Conservation (phyloP, 1,284 basidiomycete species). For the Ganoderma resinaceum region DNA sequence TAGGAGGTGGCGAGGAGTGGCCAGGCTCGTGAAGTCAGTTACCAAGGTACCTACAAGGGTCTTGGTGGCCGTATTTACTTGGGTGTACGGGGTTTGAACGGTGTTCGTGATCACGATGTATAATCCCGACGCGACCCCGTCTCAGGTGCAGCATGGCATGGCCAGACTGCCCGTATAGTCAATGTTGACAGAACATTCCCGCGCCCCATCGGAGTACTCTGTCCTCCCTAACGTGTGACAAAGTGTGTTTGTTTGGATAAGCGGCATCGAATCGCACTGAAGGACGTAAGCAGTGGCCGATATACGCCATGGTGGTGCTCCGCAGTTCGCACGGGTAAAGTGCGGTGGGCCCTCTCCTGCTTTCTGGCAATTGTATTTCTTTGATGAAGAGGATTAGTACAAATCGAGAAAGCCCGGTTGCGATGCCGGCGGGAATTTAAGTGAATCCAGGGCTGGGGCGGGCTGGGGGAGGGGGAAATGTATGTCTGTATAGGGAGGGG, state of each 20-base stretch:
- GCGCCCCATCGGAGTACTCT: constrained; percentile 9
- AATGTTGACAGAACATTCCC: constrained; percentile 10
- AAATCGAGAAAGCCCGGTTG: background rate
- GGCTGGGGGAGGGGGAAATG: background rate
- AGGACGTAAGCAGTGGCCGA: constrained; percentile 9
- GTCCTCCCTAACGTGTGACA: background rate
- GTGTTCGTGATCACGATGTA: background rate
- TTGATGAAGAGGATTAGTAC: constrained; percentile 9
- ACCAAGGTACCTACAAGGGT: background rate
- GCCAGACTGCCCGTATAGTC: background rate
- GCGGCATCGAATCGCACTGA: background rate
- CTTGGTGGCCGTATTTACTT: background rate
- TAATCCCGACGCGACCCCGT: background rate
- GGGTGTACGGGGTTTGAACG: background rate
- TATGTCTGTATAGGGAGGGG: background rate
- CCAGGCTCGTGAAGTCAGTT: background rate
- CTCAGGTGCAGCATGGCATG: background rate
- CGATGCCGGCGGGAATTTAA: background rate
- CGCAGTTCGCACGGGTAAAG: background rate
- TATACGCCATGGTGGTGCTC: constrained; percentile 3
- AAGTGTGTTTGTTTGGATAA: background rate
- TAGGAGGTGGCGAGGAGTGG: background rate
- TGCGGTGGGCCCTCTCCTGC: constrained; percentile 26
- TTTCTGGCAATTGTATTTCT: constrained; percentile 23
- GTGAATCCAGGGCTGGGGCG: background rate